phyloP scores from a whole-genome alignment of 2,329 filamentous ascomycete species.

The Aspergillus fijiensis region DNA sequence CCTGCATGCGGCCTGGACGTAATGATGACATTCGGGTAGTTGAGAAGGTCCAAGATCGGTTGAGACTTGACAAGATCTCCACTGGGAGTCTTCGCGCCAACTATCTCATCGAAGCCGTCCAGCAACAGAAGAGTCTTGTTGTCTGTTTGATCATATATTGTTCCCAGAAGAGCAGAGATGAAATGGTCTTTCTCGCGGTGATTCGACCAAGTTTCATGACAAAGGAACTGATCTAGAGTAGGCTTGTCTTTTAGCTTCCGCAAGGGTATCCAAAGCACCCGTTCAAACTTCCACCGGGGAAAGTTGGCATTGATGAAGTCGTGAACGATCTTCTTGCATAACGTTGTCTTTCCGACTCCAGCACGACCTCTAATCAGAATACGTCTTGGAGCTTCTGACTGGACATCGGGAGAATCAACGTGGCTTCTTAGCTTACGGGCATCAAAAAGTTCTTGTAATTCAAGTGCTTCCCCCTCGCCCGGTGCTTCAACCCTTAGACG shows the following conservation, averaged over 20 bases:
- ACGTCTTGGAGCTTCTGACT: conserved; percentile 22
- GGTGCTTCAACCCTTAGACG: no score
- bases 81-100: no score
- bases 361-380: conserved; percentile 41
- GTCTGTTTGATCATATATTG: no score
- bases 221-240: neutral
- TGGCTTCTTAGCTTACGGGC: no score
- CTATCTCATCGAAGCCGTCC: conserved; percentile 10
- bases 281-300: conserved; percentile 35
- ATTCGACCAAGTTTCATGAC: neutral
- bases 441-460: no score
- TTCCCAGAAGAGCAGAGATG: no score
- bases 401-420: rapidly evolving
- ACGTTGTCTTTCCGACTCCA: conserved; percentile 44
- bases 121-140: conserved; percentile 1
- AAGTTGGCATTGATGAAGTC: conserved; percentile 29
- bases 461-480: no score
- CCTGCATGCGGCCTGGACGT: conserved; percentile 39
- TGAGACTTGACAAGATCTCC: no score
- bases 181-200: no score
- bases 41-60: neutral
- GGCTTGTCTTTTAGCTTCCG: conserved; percentile 30
- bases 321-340: conserved; percentile 46
- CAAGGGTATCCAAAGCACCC: conserved; percentile 44
- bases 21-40: conserved; percentile 36